Conservation (phyloP, 2,329 filamentous ascomycete genomes). For the Talaromyces funiculosus region DNA sequence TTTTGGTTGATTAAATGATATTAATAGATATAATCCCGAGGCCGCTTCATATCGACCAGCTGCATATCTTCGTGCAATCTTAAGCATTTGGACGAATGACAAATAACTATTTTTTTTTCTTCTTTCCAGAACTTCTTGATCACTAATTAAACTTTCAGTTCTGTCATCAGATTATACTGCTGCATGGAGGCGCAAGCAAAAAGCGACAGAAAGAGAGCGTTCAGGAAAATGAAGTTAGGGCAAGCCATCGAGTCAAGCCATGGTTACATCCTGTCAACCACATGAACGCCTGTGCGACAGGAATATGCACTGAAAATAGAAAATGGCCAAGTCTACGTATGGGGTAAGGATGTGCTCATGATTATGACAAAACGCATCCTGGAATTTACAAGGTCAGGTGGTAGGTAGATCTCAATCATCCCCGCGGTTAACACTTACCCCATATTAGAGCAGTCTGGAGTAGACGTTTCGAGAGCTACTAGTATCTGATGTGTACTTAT, state of each 20-base stretch:
- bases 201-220: background rate
- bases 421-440: background rate
- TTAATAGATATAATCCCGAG: background rate
- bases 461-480: background rate
- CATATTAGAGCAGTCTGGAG: background rate
- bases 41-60: background rate
- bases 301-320: background rate
- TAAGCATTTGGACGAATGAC: background rate
- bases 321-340: background rate
- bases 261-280: constrained; percentile 1
- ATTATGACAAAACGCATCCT: background rate
- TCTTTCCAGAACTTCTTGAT: no score
- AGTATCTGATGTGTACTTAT: background rate
- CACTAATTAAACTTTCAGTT: background rate
- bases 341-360: background rate
- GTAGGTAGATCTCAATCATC: background rate
- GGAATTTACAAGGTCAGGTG: background rate
- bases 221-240: background rate
- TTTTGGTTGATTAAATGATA: no score
- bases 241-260: background rate
- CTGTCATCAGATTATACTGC: background rate
- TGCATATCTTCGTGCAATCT: background rate
- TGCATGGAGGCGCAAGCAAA: background rate
- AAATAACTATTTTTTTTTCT: no score
- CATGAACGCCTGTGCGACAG: background rate